These are phyloP conservation scores for Neopestalotiopsis rosae DNA, from an alignment of 2,329 filamentous ascomycete species.

Conservation along the genomic window DNA sequence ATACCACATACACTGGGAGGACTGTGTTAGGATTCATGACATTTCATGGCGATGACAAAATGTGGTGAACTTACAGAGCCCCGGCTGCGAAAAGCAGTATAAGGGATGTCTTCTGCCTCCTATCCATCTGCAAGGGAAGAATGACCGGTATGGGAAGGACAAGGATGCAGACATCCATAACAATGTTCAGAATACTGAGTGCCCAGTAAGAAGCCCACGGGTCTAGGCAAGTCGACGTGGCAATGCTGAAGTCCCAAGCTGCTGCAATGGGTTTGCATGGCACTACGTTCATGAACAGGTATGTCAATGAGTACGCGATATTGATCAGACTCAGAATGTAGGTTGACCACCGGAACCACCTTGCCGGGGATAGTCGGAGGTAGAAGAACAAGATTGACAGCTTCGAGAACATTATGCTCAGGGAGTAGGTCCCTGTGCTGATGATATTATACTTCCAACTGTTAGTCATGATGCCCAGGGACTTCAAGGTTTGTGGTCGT, in stretches of 20 bases:
- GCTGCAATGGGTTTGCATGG: slow-evolving; percentile 12
- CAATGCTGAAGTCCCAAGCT: slow-evolving; percentile 12
- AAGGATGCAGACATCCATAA: slow-evolving; percentile 15
- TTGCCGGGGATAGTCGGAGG: slow-evolving; percentile 15
- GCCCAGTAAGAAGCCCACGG: slow-evolving; percentile 2
- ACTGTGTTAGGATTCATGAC: background rate
- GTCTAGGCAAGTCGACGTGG: slow-evolving; percentile 11
- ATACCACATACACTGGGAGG: slow-evolving; percentile 5
- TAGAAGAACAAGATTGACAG: slow-evolving; percentile 20
- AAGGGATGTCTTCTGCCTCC: slow-evolving; percentile 11
- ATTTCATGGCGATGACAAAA: no score
- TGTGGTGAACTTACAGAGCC: slow-evolving; percentile 9
- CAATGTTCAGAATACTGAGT: slow-evolving; percentile 15
- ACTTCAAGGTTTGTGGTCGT: background rate
- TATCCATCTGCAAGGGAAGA: slow-evolving; percentile 9
- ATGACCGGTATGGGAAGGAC: slow-evolving; percentile 15
- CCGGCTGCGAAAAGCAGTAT: slow-evolving; percentile 15
- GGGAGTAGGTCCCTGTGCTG: slow-evolving; percentile 10
- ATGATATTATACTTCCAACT: background rate
- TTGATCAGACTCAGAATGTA: slow-evolving; percentile 2
- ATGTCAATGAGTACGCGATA: slow-evolving; percentile 7
- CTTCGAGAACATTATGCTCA: slow-evolving; percentile 16
- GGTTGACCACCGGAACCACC: slow-evolving; percentile 12
- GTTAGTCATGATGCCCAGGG: background rate
- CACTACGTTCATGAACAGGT: slow-evolving; percentile 11